Conservation (phyloP, 495 filamentous ascomycete species). For the Hyaloscypha finlandica region DNA sequence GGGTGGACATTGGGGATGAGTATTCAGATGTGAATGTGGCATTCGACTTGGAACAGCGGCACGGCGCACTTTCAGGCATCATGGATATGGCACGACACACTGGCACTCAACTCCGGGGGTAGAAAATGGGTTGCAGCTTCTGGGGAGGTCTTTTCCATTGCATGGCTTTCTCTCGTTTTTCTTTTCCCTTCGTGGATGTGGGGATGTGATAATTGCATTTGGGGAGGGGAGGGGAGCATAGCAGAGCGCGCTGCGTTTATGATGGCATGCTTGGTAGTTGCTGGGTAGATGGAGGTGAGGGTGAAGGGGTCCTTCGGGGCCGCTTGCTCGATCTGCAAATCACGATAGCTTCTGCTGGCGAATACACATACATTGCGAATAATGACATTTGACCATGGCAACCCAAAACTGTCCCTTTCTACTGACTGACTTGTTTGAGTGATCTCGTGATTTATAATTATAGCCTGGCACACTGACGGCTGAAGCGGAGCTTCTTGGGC, state of each 20-base stretch:
- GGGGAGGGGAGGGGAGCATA: no score
- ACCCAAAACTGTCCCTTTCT: background rate
- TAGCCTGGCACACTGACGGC: no score
- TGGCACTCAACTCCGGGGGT: conserved; percentile 16
- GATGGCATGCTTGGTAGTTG: background rate
- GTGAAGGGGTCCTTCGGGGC: background rate
- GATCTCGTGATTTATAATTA: no score
- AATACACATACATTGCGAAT: background rate
- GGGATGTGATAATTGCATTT: background rate
- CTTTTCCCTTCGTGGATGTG: background rate
- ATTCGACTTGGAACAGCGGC: conserved; percentile 16
- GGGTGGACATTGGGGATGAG: background rate
- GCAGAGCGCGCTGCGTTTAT: background rate
- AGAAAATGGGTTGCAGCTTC: conserved; percentile 29
- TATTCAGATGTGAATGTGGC: background rate
- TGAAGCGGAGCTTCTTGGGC: no score
- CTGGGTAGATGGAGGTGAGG: background rate
- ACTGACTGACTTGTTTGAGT: no score
- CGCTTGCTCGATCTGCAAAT: background rate
- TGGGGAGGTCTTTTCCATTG: conserved; percentile 29
- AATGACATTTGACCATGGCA: conserved; percentile 17
- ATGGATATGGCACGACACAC: background rate
- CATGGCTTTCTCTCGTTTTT: conserved; percentile 23
- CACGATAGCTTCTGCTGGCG: background rate
- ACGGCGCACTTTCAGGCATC: conserved; percentile 14